Evolutionary conservation across 176 grass and related monocot genomes (phyloP), one percentile per base, ranked within the genome.

Genomic region (Coix lacrymajobi): DNA sequence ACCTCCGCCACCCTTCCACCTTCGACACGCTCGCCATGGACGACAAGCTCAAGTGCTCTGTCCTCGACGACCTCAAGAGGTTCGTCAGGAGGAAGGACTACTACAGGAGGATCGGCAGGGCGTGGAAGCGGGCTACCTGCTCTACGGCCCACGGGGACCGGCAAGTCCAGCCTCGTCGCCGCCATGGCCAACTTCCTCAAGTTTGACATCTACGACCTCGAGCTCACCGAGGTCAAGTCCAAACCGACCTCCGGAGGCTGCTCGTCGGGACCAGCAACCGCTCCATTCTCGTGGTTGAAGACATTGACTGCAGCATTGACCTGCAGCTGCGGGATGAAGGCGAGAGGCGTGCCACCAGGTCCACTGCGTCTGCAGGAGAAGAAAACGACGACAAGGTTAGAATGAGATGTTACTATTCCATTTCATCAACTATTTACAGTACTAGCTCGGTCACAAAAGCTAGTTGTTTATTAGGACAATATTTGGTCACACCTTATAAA

Each of bases 1-100:
- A 91, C 56, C 84, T 95, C 54, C 85, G 81, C 36, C 93, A 95
- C 45, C 90, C 79, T 0, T 92, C 90, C 11, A 92, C 82, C 24
- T 96, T 96, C 32, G 79, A 92, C 40, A 96, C 90, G 2, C 25
- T 92, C 45, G 85, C 90, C 75, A 79, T 92, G 72, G 85, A 96
- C 61, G 17, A 6, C 2, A 22, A 66, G 14, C 81, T 90, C 40
- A 89, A 90, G 56, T 31, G 31, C 2, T 60, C 79, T 17, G 46
- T 96, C 56, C 54, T 87, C 24, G 65, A 88, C 0, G 90, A 92
- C 28, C 90, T 96, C 3, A 48, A 67, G 12, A 75, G 85, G 66
- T 92, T 92, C 39, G 54, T 86, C 29, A 34, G 71, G 49, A 82
- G 83, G 76, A 88, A 88, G 80, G 90, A 89, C 29, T 87, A 95